phyloP scores from a whole-genome alignment of 805 yeast genomes.

The Ogataea minuta region DNA sequence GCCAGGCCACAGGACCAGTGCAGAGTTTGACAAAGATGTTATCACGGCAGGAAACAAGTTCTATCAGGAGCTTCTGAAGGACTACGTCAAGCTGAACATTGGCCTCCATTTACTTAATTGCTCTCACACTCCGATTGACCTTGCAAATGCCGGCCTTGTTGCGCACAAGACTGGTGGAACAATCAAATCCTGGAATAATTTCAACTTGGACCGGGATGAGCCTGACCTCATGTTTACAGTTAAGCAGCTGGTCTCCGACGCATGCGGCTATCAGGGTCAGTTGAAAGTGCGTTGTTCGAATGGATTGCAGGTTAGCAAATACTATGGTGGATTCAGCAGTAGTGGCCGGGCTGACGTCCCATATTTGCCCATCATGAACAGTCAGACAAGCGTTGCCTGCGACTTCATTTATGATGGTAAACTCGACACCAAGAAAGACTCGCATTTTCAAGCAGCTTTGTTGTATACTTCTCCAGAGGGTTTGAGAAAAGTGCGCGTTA shows the following conservation, averaged over 20 bases:
- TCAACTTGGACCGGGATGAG: conserved; percentile 68
- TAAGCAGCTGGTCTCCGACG: conserved; percentile 46
- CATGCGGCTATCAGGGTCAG: conserved; percentile 75
- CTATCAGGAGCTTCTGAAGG: conserved; percentile 58
- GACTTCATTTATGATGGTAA: conserved; percentile 76
- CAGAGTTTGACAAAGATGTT: conserved; percentile 45
- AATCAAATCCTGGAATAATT: conserved; percentile 63
- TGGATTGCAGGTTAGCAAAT: conserved; percentile 77
- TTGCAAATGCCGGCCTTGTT: conserved; percentile 69
- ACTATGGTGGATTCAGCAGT: conserved; percentile 59
- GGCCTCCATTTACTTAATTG: conserved; percentile 79
- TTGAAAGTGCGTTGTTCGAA: conserved; percentile 82
- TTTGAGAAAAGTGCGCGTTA: conserved; percentile 77
- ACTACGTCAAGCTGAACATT: conserved; percentile 54
- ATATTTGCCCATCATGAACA: conserved; percentile 59
- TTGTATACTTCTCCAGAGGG: conserved; percentile 81
- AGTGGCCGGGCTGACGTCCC: conserved; percentile 53
- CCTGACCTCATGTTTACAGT: conserved; percentile 57
- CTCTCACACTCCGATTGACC: conserved; percentile 59
- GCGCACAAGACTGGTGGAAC: conserved; percentile 70
- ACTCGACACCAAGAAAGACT: conserved; percentile 66
- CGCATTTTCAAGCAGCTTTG: conserved; percentile 88
- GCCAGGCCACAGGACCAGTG: conserved; percentile 32
- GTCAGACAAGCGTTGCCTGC: conserved; percentile 66
- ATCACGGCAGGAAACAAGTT: conserved; percentile 60